These are phyloP conservation scores for Penstemon davidsonii DNA, from an alignment of 257 asterid genomes.

Conservation along the genomic window DNA sequence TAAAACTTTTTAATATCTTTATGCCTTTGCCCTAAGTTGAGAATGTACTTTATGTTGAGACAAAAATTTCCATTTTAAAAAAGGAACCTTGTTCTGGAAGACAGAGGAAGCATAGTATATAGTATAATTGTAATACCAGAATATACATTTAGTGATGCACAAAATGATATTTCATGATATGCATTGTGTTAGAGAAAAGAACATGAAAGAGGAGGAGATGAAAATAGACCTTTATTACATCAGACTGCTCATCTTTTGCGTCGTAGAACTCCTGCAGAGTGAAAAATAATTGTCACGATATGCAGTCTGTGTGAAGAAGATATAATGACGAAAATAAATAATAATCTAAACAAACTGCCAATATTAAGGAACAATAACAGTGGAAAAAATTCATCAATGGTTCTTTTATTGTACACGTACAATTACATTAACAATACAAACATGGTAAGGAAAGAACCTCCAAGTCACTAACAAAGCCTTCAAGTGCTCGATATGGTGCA, in stretches of 20 bases:
- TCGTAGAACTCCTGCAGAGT: conserved; percentile 62
- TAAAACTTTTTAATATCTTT: no score
- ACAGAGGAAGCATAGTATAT: no score
- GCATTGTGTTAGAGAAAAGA: not conserved
- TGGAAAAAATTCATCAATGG: not conserved
- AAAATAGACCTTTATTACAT: conserved; percentile 55
- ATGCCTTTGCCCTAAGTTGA: no score
- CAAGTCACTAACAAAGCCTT: conserved; percentile 70
- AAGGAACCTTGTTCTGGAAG: no score
- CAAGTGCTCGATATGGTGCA: conserved; percentile 92
- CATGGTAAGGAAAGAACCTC: conserved; percentile 51
- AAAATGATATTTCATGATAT: conserved; percentile 1
- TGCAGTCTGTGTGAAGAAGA: conserved; percentile 18
- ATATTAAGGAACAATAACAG: not conserved
- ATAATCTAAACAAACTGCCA: conserved; percentile 6
- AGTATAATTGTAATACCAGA: no score
- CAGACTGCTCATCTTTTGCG: conserved; percentile 41
- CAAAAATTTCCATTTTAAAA: no score
- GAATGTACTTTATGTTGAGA: no score
- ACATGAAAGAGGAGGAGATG: conserved; percentile 19
- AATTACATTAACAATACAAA: conserved; percentile 21
- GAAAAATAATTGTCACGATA: conserved; percentile 24
- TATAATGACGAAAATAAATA: conserved; percentile 8
- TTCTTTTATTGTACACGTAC: conserved; percentile 4
- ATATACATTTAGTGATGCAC: no score